These are phyloP conservation scores for Paraglomus brasilianum DNA, from an alignment of 192 early-diverging fungal genomes.

Conservation along the genomic window DNA sequence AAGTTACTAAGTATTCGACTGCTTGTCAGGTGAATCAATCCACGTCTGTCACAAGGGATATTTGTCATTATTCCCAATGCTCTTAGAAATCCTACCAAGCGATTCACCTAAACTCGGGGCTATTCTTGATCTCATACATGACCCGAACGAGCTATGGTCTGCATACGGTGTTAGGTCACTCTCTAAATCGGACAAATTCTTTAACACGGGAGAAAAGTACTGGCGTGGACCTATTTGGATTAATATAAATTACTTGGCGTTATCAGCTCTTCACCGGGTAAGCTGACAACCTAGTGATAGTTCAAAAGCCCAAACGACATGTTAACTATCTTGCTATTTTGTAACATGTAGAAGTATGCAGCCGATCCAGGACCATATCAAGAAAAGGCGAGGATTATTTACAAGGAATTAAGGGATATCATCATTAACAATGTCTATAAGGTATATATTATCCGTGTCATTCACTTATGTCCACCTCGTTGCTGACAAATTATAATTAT, in stretches of 20 bases:
- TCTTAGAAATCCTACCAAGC: slow-evolving; percentile 68
- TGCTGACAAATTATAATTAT: neutral
- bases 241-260: slow-evolving; percentile 84
- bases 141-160: slow-evolving; percentile 82
- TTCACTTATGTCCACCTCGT: no score
- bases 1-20: neutral
- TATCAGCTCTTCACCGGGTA: slow-evolving; percentile 70
- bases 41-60: slow-evolving; percentile 73
- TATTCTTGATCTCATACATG: slow-evolving; percentile 74
- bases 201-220: slow-evolving; percentile 86
- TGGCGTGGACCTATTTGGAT: slow-evolving; percentile 96
- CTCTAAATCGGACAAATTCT: slow-evolving; percentile 60
- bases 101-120: slow-evolving; percentile 69
- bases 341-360: slow-evolving; percentile 55
- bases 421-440: slow-evolving; percentile 72
- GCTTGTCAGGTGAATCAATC: slow-evolving; percentile 37
- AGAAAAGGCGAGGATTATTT: slow-evolving; percentile 66
- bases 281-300: neutral
- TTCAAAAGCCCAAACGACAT: neutral
- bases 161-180: slow-evolving; percentile 62
- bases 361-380: slow-evolving; percentile 63
- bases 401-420: slow-evolving; percentile 70
- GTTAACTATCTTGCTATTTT: slow-evolving; percentile 13
- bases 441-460: slow-evolving; percentile 43
- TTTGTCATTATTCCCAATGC: slow-evolving; percentile 79